These are phyloP conservation scores for Eucalyptus virginea DNA, from an alignment of 345 rosid genomes.

Conservation along the genomic window DNA sequence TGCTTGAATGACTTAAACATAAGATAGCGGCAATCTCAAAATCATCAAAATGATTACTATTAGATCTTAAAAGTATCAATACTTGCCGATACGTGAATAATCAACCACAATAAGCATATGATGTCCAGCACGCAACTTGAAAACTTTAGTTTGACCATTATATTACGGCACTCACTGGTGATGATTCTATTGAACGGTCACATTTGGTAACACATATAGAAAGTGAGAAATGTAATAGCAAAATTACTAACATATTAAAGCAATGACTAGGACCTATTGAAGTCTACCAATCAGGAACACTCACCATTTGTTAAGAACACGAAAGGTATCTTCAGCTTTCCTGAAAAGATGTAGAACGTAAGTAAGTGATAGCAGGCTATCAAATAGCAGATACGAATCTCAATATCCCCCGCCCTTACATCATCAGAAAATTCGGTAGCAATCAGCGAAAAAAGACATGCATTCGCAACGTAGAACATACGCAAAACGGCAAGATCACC, in stretches of 20 bases:
- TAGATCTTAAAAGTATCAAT: not conserved
- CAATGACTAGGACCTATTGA: not conserved
- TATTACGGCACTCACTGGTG: not conserved
- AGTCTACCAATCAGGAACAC: not conserved
- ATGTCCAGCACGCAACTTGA: not conserved
- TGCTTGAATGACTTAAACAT: not conserved
- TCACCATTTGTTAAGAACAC: conserved; percentile 77
- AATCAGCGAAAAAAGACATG: not conserved
- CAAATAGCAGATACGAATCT: not conserved
- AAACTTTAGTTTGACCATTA: not conserved
- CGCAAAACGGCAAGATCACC: not conserved
- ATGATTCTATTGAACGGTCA: not conserved
- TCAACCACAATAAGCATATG: not conserved
- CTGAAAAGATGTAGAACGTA: conserved; percentile 1
- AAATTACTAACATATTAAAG: not conserved
- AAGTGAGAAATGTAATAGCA: not conserved
- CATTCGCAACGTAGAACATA: not conserved
- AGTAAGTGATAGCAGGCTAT: not conserved
- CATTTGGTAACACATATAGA: not conserved
- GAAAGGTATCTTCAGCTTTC: conserved; percentile 63
- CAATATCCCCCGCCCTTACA: not conserved
- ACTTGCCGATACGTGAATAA: not conserved
- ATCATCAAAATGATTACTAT: not conserved
- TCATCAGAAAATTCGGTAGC: not conserved
- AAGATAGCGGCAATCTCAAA: not conserved